These are phyloP conservation scores for Lactifluus piperatus DNA, from an alignment of 768 basidiomycete genomes.

Conservation along the genomic window DNA sequence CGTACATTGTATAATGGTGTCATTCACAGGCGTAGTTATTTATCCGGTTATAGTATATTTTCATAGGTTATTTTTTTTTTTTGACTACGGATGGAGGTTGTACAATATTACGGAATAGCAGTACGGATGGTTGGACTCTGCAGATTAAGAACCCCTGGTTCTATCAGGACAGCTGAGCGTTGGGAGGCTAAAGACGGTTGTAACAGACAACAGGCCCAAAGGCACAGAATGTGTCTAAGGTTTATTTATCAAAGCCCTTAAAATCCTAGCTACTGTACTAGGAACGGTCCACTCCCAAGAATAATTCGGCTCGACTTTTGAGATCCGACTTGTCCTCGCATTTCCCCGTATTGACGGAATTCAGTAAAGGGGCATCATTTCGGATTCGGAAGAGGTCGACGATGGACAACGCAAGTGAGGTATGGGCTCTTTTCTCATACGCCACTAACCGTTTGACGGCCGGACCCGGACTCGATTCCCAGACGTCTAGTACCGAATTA, in stretches of 20 bases:
- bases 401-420: conserved; percentile 3
- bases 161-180: background rate
- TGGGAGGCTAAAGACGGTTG: background rate
- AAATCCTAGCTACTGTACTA: background rate
- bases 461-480: background rate
- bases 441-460: background rate
- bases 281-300: background rate
- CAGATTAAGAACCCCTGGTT: background rate
- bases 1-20: background rate
- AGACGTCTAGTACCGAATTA: background rate
- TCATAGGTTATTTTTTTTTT: conserved; percentile 19
- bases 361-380: background rate
- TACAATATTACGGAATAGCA: background rate
- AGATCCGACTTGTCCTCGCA: background rate
- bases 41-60: background rate
- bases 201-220: background rate
- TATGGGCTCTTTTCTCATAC: conserved; percentile 8
- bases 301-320: background rate
- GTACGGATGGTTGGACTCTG: background rate
- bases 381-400: background rate
- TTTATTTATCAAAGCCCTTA: background rate
- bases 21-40: background rate
- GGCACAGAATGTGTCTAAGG: background rate
- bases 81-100: background rate
- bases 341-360: background rate